Percentiles rank a stretch among this genome's conserved stretches.
phyloP scores from a whole-genome alignment of 306 rosid species.

The Cyclanthera cordifolia region DNA sequence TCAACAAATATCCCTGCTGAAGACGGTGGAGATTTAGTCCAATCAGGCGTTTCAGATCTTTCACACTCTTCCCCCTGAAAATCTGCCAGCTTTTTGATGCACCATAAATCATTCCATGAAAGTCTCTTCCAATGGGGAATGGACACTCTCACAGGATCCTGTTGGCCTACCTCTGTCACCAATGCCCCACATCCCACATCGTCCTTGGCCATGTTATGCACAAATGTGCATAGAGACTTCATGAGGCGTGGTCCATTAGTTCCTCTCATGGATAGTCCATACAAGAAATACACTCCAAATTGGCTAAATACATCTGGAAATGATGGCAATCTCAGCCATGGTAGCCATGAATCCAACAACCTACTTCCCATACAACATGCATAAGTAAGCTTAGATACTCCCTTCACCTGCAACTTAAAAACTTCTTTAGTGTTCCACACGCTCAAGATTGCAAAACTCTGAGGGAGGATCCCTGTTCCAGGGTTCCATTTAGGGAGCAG shows the following conservation, averaged over 20 bases:
- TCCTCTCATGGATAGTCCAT: constrained; percentile 71
- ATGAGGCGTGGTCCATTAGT: constrained; percentile 38
- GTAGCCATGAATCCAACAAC: constrained; percentile 62
- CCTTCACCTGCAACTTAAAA: constrained; percentile 66
- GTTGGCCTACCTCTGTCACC: constrained; percentile 64
- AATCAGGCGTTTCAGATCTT: constrained; percentile 16
- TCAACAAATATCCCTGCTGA: constrained; percentile 60
- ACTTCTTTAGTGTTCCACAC: constrained; percentile 93
- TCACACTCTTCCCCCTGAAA: constrained; percentile 1
- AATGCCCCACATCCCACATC: constrained; percentile 67
- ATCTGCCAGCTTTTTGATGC: constrained; percentile 50
- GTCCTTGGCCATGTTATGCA: constrained; percentile 66
- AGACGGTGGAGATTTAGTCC: constrained; percentile 32
- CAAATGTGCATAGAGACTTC: constrained; percentile 48
- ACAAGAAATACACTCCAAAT: constrained; percentile 69
- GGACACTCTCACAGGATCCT: constrained; percentile 62
- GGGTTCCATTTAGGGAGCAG: constrained; percentile 37
- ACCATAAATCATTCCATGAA: constrained; percentile 78
- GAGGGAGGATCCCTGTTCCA: constrained; percentile 31
- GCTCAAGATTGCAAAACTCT: constrained; percentile 56
- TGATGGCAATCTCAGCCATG: constrained; percentile 83
- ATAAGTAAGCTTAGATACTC: constrained; percentile 44
- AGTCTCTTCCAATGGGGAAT: constrained; percentile 81
- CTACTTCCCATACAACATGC: constrained; percentile 62
- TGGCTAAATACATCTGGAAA: constrained; percentile 66